A percentile compares a stretch with the other conserved stretches of the same genome.
Conservation (phyloP, 805 yeast genomes). For the Lipomyces yamadae region DNA sequence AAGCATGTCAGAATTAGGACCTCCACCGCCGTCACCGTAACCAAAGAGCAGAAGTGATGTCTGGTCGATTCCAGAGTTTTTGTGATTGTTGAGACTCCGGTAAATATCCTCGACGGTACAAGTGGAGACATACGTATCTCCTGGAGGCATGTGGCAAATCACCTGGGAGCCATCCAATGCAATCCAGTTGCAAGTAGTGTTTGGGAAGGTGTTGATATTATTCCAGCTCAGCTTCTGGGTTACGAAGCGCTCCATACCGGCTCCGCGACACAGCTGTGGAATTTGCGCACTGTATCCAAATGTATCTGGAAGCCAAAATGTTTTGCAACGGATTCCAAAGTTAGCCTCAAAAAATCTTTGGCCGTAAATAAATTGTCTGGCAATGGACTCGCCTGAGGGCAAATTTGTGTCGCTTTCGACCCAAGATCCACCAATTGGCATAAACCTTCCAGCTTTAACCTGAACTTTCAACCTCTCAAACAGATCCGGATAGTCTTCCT, state of each 20-base stretch:
- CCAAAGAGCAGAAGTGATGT: conserved; percentile 85
- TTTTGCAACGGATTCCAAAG: conserved; percentile 74
- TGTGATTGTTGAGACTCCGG: conserved; percentile 91
- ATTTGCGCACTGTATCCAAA: conserved; percentile 95
- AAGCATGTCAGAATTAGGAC: conserved; percentile 91
- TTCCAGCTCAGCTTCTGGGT: conserved; percentile 97
- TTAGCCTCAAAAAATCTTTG: conserved; percentile 81
- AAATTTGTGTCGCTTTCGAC: conserved; percentile 95
- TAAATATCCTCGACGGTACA: conserved; percentile 81
- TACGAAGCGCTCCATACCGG: conserved; percentile 80
- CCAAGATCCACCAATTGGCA: conserved; percentile 97
- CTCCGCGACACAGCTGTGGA: conserved; percentile 86
- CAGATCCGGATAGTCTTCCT: conserved; percentile 82
- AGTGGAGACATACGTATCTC: conserved; percentile 76
- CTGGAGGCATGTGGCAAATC: conserved; percentile 97
- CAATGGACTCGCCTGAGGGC: conserved; percentile 91
- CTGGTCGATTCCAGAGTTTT: conserved; percentile 78
- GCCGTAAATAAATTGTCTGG: conserved; percentile 87
- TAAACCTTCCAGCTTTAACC: conserved; percentile 71
- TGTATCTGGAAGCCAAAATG: conserved; percentile 96
- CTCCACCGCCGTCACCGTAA: conserved; percentile 99
- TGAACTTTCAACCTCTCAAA: conserved; percentile 62
- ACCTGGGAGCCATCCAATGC: conserved; percentile 89
- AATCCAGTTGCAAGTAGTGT: conserved; percentile 92
- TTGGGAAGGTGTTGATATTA: conserved; percentile 88